Base-by-base conservation (phyloP, 225 moss, liverwort and hornwort species). In the Physcomitrium patens region DNA sequence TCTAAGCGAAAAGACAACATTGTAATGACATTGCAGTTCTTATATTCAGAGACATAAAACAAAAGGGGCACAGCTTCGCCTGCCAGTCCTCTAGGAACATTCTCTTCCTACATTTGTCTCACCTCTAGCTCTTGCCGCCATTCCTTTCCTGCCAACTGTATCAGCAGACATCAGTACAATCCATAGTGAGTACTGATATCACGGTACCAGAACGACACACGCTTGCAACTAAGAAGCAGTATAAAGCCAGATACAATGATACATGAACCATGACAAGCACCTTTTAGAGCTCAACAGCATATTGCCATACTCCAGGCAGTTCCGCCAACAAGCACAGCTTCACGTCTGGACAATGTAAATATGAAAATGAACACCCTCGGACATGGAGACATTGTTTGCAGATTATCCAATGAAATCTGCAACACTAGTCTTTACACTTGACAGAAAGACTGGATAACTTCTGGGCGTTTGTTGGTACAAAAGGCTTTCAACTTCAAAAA, bases 51-150 rank as follows among this genome's bases (percentile, higher is more conserved):
- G 14, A 60, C 28, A 49, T 15, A 28, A 68, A 47, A 67, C 18
- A 13, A 48, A 67, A 67, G 59, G 20, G 47, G 13, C 67, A 26
- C 56, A 57, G 28, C 22, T 26, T 67, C 60, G 59, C 67, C 67
- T 60, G 67, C 49, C 18, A 76, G 46, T 28, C 19, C 58, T 45
- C 26, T 31, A 73, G 37, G 48, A 28, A 60, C 72, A 73, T 50
- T 31, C 14, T 50, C 73, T 53, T 61, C 63, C 20, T 74, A 43
- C 24, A 16, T 64, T 44, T 72, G 56, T 15, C 72, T 78, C 78
- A 78, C 78, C 78, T 78, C 78, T 50, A 78, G 78, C 59, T 65
- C 65, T 78, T 72, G 64, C 11, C 78, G 64, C 78, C 78, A 78
- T 50, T 78, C 78, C 66, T 72, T 78, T 20, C 71, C 78, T 58